A percentile compares a stretch with the other conserved stretches of the same genome.
Conservation (phyloP, 176 grass and related monocot genomes). For the Melocanna baccifera region DNA sequence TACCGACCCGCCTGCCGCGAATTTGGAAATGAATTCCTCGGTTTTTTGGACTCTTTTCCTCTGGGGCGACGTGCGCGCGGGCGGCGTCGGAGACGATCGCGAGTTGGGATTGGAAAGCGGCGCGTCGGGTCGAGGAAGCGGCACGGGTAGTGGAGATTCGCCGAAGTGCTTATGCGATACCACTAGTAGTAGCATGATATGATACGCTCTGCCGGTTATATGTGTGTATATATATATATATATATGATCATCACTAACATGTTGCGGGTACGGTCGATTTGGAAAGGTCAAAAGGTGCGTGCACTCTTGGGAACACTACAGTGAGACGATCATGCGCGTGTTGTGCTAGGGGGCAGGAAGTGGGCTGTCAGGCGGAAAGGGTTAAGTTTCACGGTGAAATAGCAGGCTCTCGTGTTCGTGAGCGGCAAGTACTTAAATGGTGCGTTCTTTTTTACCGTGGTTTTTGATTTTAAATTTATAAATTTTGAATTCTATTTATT, state of each 20-base stretch:
- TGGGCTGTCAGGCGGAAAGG: not conserved
- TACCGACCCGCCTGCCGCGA: not conserved
- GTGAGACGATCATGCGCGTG: not conserved
- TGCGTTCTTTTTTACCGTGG: too few species aligned
- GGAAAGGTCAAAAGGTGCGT: not conserved
- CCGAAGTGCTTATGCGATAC: not conserved
- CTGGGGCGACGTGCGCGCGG: not conserved
- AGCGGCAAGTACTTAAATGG: not conserved
- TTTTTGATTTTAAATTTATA: too few species aligned
- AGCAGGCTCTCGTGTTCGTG: not conserved
- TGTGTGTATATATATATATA: not conserved
- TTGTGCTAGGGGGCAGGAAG: not conserved
- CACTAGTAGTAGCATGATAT: not conserved
- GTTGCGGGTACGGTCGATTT: not conserved
- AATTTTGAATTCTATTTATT: too few species aligned
- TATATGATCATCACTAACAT: not conserved
- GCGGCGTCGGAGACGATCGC: not conserved
- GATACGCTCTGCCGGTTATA: not conserved
- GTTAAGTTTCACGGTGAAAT: not conserved
- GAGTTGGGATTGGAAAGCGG: not conserved
- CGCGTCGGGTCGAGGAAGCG: not conserved
- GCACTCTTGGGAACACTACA: slow-evolving; percentile 1
- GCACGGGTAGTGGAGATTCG: not conserved
- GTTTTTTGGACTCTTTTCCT: not conserved
- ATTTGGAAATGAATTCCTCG: slow-evolving; percentile 1